Percentiles rank a stretch among this genome's conserved stretches.
Evolutionary conservation across 2,329 filamentous ascomycete species (phyloP).

Genomic region (Beauveria brongniartii): DNA sequence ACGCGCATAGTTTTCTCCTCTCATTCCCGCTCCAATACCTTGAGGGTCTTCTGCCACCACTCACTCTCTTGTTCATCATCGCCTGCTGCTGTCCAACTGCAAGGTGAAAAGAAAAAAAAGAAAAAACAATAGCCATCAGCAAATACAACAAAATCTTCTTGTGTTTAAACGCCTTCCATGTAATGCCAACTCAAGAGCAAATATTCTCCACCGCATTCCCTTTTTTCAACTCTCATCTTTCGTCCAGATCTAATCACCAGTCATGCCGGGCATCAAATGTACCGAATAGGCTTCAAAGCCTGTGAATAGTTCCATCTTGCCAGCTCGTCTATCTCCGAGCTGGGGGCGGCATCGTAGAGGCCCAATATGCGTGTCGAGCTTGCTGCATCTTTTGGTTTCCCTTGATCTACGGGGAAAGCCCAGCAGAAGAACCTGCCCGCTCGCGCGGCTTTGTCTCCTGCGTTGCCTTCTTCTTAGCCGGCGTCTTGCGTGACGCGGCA

Average conservation of each 20-base stretch:
- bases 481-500: not conserved
- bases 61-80: not conserved
- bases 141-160: not conserved
- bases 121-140: not conserved
- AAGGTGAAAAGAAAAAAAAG: not conserved
- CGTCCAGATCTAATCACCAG: not conserved
- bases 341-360: not conserved
- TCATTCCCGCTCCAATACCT: not conserved
- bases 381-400: not conserved
- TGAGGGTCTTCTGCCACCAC: not conserved
- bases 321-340: not conserved
- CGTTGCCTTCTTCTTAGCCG: slow-evolving; percentile 23
- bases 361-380: not conserved
- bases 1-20: not conserved
- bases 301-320: not conserved
- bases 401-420: not conserved
- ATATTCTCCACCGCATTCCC: not conserved
- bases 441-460: slow-evolving; percentile 16
- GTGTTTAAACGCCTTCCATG: slow-evolving; percentile 4
- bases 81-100: not conserved
- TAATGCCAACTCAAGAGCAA: slow-evolving; percentile 2
- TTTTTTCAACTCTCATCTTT: not conserved
- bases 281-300: not conserved
- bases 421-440: not conserved
- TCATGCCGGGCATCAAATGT: not conserved